A percentile compares a stretch with the other conserved stretches of the same genome.
phyloP scores from a whole-genome alignment of 352 stramenopile species.

The Phytopythium delawarense region DNA sequence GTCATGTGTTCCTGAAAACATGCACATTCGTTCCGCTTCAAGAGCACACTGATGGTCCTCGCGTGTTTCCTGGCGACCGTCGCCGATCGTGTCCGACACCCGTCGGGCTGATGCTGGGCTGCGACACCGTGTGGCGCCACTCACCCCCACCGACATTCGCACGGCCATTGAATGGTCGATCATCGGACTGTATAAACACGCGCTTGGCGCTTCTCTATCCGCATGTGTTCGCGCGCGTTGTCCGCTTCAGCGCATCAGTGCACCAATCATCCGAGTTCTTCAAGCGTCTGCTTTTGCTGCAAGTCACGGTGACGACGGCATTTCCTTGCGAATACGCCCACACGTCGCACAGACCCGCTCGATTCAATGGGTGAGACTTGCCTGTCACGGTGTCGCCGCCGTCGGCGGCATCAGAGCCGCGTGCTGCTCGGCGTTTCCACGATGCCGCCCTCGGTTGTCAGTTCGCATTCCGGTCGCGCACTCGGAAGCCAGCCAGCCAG shows the following conservation, averaged over 20 bases:
- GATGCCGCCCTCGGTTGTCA: background rate
- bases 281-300: background rate
- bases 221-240: background rate
- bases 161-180: background rate
- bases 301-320: background rate
- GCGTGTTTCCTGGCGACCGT: background rate
- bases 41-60: too few relatives aligned
- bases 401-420: background rate
- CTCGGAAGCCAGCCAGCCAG: background rate
- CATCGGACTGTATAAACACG: slow-evolving; percentile 4
- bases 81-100: background rate
- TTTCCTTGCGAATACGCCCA: background rate
- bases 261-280: background rate
- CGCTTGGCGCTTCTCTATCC: background rate
- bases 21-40: background rate
- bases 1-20: background rate
- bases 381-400: too few relatives aligned
- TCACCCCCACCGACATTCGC: background rate
- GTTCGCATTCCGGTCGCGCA: background rate
- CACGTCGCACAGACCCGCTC: slow-evolving; percentile 3
- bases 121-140: background rate
- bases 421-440: background rate
- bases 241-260: background rate
- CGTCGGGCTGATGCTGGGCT: background rate
- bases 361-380: background rate